Evolutionary conservation across 1,284 basidiomycete species (phyloP), one percentile per base, ranked within the genome.

Genomic region (Cutaneotrichosporon sp.): DNA sequence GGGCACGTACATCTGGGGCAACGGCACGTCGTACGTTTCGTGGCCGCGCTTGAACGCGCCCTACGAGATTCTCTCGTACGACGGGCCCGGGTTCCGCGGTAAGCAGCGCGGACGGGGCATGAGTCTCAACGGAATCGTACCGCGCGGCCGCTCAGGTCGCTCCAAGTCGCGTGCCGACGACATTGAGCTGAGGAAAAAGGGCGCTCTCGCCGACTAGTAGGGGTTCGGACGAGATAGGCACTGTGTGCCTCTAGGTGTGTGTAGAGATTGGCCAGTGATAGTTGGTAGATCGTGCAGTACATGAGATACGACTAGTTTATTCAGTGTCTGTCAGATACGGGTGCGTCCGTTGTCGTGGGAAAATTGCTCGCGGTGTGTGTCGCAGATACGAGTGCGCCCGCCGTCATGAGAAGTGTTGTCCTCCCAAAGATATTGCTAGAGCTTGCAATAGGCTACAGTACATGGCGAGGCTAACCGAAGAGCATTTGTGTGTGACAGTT

Each of bases 11-110:
- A 87, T 94, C 63, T 70, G 87, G 74, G 77, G 84, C 40, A 84
- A 94, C 69, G 74, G 74, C 42, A 72, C 64, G n/a, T 70, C 64
- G 60, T 97, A 93, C 70, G 92, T 99, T 57, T 84, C 88, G 20
- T 94, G 90, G 87, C 96, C 94, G n/a, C 84, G 87, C 20, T 81
- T 98, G 51, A 83, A 87, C 61, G 86, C 90, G 3, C 84, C 87
- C 12, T 84, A 85, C 52, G 88, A 92, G 57, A 80, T 87, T 51
- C 86, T 97, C 50, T 84, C 85, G 69, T 97, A 93, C 76, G 80
- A 80, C 47, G 91, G 91, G 39, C 88, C 88, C 49, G 92, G 91
- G 33, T 92, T 81, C 79, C 84, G 85, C 56, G 86, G 85, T 20
- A 83, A 77, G 15, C 79, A 83, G 55, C 82, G 86, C 61, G 93